Evolutionary conservation across 352 stramenopile species (phyloP).

Genomic region (Thalassiosira livingstoniorum): DNA sequence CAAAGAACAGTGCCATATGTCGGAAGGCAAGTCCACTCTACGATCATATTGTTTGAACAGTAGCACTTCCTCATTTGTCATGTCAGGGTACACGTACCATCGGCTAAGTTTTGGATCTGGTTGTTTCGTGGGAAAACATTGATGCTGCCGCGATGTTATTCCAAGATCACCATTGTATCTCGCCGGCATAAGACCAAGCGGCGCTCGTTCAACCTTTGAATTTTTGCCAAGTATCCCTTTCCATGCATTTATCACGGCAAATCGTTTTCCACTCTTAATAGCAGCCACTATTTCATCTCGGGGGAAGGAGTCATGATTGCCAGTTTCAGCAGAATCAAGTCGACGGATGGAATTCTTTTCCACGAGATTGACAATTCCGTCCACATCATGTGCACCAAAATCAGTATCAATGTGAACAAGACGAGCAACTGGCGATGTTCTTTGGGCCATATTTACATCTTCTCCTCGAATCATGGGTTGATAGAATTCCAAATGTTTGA

Average conservation of each 20-base stretch:
- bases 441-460: constrained; percentile 35
- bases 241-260: constrained; percentile 74
- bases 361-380: constrained; percentile 61
- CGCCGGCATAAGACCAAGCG: constrained; percentile 58
- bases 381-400: constrained; percentile 62
- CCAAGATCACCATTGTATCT: constrained; percentile 46
- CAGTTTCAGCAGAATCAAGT: constrained; percentile 22
- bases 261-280: constrained; percentile 49
- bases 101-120: constrained; percentile 48
- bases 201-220: constrained; percentile 30
- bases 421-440: constrained; percentile 45
- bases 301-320: constrained; percentile 1
- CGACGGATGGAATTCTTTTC: constrained; percentile 62
- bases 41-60: constrained; percentile 78
- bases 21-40: constrained; percentile 40
- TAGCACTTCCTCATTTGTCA: constrained; percentile 58
- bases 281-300: constrained; percentile 9
- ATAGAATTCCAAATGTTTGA: constrained; percentile 55
- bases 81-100: constrained; percentile 72
- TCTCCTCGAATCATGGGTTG: constrained; percentile 72
- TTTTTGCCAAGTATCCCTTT: constrained; percentile 36
- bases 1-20: constrained; percentile 71
- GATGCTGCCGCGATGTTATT: neutral
- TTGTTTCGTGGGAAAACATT: constrained; percentile 31
- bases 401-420: constrained; percentile 77